A percentile compares a stretch with the other conserved stretches of the same genome.
Conservation (phyloP, 75 land plant genomes). For the Gnetum montanum region DNA sequence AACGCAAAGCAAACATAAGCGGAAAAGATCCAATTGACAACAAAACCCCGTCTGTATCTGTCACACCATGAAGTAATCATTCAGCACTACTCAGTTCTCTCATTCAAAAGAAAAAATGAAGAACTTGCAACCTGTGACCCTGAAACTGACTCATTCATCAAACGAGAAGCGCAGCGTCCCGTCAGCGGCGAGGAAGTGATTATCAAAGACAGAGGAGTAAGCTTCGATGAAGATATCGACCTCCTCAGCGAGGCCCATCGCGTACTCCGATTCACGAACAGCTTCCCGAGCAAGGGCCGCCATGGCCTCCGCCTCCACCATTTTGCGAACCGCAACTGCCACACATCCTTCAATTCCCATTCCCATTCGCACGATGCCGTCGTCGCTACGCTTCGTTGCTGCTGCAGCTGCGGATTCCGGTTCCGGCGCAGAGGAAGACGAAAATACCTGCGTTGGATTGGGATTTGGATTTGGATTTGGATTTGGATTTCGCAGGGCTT, state of each 20-base stretch:
- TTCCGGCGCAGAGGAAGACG: not conserved
- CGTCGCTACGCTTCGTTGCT: not conserved
- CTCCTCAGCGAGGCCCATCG: conserved; percentile 35
- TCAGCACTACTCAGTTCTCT: too few species aligned
- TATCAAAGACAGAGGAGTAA: conserved; percentile 19
- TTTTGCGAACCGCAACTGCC: conserved; percentile 26
- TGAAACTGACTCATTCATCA: too few species aligned
- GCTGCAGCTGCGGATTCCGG: not conserved
- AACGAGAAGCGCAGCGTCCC: too few species aligned
- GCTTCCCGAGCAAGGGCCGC: conserved; percentile 36
- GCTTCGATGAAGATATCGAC: conserved; percentile 17
- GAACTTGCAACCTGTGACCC: too few species aligned
- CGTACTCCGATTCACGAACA: conserved; percentile 36
- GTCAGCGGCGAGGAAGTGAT: too few species aligned
- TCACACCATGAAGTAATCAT: too few species aligned
- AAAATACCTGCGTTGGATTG: too few species aligned
- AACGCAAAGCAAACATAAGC: too few species aligned
- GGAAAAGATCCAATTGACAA: too few species aligned
- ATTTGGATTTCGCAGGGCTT: not conserved
- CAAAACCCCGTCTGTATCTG: too few species aligned
- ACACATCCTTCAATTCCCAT: conserved; percentile 21
- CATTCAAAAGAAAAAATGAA: too few species aligned
- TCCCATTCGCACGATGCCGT: not conserved
- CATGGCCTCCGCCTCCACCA: conserved; percentile 51
- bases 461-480: too few species aligned